Conservation (phyloP, 768 basidiomycete species). For the Coprinopsis strossmayeri region DNA sequence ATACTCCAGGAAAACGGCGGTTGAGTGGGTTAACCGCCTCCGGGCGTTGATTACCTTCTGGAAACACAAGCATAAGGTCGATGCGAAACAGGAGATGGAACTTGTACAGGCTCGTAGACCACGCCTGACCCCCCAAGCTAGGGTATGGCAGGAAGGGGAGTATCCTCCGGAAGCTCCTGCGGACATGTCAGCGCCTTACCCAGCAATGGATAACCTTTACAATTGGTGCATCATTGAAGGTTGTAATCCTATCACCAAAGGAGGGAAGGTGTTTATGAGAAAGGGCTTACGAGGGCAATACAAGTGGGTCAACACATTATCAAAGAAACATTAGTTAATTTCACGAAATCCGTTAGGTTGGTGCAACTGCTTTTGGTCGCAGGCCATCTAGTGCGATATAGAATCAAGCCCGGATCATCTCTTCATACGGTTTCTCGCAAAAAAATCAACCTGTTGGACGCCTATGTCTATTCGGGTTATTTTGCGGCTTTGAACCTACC, state of each 20-base stretch:
- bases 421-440: slow-evolving; percentile 51
- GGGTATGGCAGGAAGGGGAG: slow-evolving; percentile 33
- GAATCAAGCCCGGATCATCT: slow-evolving; percentile 49
- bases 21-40: slow-evolving; percentile 84
- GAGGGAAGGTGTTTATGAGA: slow-evolving; percentile 68
- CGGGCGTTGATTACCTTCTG: slow-evolving; percentile 70
- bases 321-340: no score
- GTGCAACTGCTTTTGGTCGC: slow-evolving; percentile 69
- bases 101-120: slow-evolving; percentile 55
- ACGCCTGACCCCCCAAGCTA: slow-evolving; percentile 52
- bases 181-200: slow-evolving; percentile 46
- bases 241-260: slow-evolving; percentile 69
- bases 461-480: slow-evolving; percentile 85
- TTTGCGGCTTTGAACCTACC: slow-evolving; percentile 65
- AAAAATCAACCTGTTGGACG: slow-evolving; percentile 60
- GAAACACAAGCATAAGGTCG: slow-evolving; percentile 67
- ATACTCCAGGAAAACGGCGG: slow-evolving; percentile 54
- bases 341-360: slow-evolving; percentile 38
- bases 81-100: slow-evolving; percentile 79
- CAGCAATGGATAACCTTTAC: slow-evolving; percentile 61
- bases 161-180: slow-evolving; percentile 44
- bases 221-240: slow-evolving; percentile 84
- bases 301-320: slow-evolving; percentile 43
- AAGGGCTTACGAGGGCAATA: slow-evolving; percentile 71
- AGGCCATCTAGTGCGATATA: slow-evolving; percentile 70